These are phyloP conservation scores for Leucosporidium yakuticum DNA, from an alignment of 768 basidiomycete genomes.

Conservation along the genomic window DNA sequence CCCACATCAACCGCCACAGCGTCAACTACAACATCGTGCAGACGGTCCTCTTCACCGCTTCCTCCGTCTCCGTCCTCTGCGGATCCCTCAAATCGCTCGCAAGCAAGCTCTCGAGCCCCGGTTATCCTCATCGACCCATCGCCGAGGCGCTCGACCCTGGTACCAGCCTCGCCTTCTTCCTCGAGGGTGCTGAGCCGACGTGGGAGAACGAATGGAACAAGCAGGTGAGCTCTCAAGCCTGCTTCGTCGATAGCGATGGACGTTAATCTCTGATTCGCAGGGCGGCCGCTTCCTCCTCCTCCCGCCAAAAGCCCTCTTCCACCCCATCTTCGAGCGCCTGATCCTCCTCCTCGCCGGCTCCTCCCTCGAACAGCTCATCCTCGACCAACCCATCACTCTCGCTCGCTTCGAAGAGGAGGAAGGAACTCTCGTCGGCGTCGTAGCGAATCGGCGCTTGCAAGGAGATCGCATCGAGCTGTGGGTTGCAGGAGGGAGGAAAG, in stretches of 20 bases:
- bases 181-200: conserved; percentile 18
- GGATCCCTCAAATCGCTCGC: conserved; percentile 25
- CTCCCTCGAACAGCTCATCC: conserved; percentile 11
- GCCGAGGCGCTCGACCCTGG: conserved; percentile 2
- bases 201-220: conserved; percentile 33
- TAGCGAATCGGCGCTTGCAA: conserved; percentile 18
- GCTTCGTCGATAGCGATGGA: background rate
- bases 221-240: conserved; percentile 8
- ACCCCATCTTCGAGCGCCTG: conserved; percentile 30
- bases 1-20: conserved; percentile 14
- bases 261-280: background rate
- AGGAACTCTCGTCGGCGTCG: conserved; percentile 24
- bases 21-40: conserved; percentile 18
- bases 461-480: conserved; percentile 31
- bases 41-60: conserved; percentile 23
- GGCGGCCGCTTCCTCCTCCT: conserved; percentile 30
- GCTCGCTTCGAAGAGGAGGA: conserved; percentile 2
- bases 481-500: conserved; percentile 20
- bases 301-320: conserved; percentile 11
- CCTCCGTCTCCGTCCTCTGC: conserved; percentile 18
- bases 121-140: background rate
- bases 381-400: too few species aligned
- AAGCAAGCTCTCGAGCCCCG: conserved; percentile 6
- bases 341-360: conserved; percentile 30
- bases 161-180: conserved; percentile 30